Evolutionary conservation across 139 green algal species (phyloP).

Genomic region (Chlamydomonas schloesseri): DNA sequence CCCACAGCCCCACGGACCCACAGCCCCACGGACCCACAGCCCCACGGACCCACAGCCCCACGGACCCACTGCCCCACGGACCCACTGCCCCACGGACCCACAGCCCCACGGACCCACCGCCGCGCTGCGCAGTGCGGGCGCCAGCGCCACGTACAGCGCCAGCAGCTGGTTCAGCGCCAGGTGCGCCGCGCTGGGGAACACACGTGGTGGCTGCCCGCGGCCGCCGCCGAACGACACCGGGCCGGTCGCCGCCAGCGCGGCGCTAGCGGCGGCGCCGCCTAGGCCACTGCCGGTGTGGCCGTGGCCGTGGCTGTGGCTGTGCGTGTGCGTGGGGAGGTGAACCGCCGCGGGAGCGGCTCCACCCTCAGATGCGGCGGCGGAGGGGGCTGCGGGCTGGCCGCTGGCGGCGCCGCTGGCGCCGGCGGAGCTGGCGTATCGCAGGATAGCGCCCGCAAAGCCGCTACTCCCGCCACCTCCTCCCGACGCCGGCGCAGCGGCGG

Average conservation of each 20-base stretch:
- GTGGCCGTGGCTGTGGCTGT: too few species aligned
- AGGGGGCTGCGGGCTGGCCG: neutral
- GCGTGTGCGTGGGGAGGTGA: too few species aligned
- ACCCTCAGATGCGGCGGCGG: too few species aligned
- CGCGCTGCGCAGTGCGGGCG: conserved; percentile 12
- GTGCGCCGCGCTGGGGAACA: conserved; percentile 14
- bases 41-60: too few species aligned
- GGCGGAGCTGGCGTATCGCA: neutral
- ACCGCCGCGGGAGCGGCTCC: too few species aligned
- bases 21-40: too few species aligned
- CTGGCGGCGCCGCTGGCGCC: neutral
- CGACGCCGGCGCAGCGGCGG: neutral
- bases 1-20: too few species aligned
- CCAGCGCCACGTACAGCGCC: conserved; percentile 16
- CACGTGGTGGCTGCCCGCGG: too few species aligned
- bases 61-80: too few species aligned
- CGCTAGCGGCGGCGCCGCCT: too few species aligned
- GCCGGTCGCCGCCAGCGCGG: too few species aligned
- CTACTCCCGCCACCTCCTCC: neutral
- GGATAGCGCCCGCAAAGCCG: neutral
- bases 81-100: neutral
- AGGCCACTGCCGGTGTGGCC: too few species aligned
- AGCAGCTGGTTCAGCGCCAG: conserved; percentile 36
- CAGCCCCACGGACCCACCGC: conserved; percentile 9
- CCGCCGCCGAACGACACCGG: neutral